phyloP scores from a whole-genome alignment of 176 grass and related monocot species.

The Tillandsia leiboldiana region DNA sequence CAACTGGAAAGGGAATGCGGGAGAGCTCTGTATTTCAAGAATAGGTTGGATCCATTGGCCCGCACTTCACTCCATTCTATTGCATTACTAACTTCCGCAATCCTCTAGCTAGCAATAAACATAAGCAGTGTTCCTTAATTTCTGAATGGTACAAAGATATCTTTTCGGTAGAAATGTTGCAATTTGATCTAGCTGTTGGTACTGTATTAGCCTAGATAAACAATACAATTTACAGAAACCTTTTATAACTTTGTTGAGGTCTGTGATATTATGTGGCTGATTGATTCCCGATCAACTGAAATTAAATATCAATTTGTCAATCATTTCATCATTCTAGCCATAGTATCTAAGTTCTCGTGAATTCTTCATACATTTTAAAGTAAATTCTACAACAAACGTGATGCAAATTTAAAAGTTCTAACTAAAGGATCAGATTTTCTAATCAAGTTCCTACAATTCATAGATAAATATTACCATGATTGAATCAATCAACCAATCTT shows the following conservation, averaged over 20 bases:
- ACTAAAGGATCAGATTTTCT: no score
- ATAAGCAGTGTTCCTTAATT: not conserved
- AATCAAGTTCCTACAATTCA: not conserved
- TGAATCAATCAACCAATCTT: slow-evolving; percentile 1
- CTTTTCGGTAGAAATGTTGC: not conserved
- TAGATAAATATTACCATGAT: not conserved
- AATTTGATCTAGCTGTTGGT: no score
- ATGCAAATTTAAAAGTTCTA: no score
- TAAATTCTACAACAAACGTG: no score
- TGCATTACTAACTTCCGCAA: not conserved
- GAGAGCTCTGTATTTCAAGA: no score
- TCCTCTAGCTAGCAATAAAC: not conserved
- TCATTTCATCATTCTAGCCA: not conserved
- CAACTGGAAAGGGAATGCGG: no score
- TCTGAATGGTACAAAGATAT: not conserved
- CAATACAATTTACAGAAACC: no score
- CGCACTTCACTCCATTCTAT: not conserved
- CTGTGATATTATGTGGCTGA: not conserved
- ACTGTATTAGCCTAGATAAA: no score
- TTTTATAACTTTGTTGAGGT: not conserved
- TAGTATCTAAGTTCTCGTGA: not conserved
- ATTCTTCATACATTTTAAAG: not conserved
- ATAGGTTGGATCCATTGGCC: no score
- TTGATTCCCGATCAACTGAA: not conserved
- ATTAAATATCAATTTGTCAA: not conserved